Evolutionary conservation across 352 stramenopile genomes (phyloP).

Genomic region (Pythium dissotocum): DNA sequence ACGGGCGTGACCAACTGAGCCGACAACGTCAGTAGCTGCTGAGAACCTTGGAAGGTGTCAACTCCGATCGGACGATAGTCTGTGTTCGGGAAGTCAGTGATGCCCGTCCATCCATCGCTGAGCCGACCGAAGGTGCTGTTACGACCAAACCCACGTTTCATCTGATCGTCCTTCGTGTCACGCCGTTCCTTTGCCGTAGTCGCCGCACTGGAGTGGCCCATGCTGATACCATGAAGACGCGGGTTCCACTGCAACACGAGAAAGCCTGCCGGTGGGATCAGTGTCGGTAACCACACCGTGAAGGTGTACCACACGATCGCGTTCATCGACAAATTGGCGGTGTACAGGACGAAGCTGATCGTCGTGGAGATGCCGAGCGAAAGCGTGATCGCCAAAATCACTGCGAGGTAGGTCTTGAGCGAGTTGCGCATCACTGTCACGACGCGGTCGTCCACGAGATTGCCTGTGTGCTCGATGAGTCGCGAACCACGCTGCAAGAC

Average conservation of each 20-base stretch:
- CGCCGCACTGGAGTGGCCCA: conserved; percentile 28
- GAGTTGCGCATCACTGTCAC: conserved; percentile 78
- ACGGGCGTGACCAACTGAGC: conserved; percentile 66
- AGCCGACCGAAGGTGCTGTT: conserved; percentile 38
- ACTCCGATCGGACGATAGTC: conserved; percentile 67
- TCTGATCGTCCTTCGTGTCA: conserved; percentile 48
- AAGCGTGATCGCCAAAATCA: conserved; percentile 74
- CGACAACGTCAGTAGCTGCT: conserved; percentile 80
- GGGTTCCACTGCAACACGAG: conserved; percentile 86
- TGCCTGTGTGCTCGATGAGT: conserved; percentile 72
- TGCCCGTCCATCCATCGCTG: conserved; percentile 68
- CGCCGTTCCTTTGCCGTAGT: conserved; percentile 8
- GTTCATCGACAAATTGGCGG: conserved; percentile 61
- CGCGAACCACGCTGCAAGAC: conserved; percentile 69
- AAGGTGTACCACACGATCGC: conserved; percentile 81
- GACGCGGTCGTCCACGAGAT: conserved; percentile 74
- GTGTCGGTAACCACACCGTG: conserved; percentile 73
- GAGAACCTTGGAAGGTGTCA: conserved; percentile 53
- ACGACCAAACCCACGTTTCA: conserved; percentile 17
- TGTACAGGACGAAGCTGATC: conserved; percentile 70
- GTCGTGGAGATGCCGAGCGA: conserved; percentile 61
- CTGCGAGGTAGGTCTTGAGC: conserved; percentile 71
- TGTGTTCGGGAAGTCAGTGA: conserved; percentile 71
- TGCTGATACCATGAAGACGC: conserved; percentile 70
- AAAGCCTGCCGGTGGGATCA: conserved; percentile 76